phyloP scores from a whole-genome alignment of 2,329 filamentous ascomycete species.

The Nemania serpens region DNA sequence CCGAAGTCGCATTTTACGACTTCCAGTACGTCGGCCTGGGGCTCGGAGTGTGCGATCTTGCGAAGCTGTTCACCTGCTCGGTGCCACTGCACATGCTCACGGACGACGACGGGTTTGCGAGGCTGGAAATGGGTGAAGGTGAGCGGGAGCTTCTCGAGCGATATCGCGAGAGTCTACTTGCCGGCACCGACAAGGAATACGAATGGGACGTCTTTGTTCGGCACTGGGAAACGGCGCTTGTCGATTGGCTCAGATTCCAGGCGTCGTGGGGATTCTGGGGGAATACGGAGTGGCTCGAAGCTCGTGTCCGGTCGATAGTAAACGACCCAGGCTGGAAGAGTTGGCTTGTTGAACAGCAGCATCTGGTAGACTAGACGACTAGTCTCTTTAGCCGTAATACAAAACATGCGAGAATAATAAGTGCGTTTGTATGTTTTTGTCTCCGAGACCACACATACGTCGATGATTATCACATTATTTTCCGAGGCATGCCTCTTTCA shows the following conservation, averaged over 20 bases:
- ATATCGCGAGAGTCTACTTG: conserved; percentile 51
- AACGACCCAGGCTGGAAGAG: conserved; percentile 49
- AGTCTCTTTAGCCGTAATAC: not conserved
- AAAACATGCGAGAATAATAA: not conserved
- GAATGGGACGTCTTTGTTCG: conserved; percentile 57
- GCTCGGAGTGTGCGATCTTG: conserved; percentile 67
- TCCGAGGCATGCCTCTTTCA: no score
- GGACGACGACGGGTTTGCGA: conserved; percentile 7
- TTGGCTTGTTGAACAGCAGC: conserved; percentile 46
- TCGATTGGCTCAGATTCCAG: conserved; percentile 69
- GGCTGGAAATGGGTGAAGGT: conserved; percentile 36
- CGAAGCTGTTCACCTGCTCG: conserved; percentile 70
- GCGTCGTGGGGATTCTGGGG: conserved; percentile 67
- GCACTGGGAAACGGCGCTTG: conserved; percentile 70
- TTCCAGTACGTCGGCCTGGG: conserved; percentile 72
- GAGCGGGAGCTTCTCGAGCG: conserved; percentile 56
- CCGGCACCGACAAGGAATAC: conserved; percentile 47
- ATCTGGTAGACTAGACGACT: conserved; percentile 10
- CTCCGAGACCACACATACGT: no score
- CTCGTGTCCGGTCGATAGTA: conserved; percentile 56
- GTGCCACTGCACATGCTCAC: conserved; percentile 60
- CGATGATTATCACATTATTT: no score
- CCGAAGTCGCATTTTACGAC: conserved; percentile 66
- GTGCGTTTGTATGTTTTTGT: not conserved
- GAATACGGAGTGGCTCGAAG: conserved; percentile 62